These are phyloP conservation scores for Setomelanomma holmii DNA, from an alignment of 2,329 filamentous ascomycete species.

Conservation along the genomic window DNA sequence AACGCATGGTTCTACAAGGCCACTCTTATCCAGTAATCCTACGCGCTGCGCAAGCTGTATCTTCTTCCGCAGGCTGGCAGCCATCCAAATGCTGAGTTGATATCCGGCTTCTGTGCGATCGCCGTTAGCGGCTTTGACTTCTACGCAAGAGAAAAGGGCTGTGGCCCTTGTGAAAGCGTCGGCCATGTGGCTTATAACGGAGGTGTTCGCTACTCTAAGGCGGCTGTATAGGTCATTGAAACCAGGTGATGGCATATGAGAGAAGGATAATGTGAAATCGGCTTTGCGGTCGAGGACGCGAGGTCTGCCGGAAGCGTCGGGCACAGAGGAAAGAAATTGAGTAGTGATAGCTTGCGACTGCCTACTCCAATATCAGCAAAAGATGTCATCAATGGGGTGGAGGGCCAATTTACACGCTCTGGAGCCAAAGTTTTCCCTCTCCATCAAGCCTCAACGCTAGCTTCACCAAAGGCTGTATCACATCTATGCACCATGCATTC, in stretches of 20 bases:
- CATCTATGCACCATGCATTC: constrained; percentile 15
- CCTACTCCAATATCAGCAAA: constrained; percentile 4
- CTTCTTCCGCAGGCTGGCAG: constrained; percentile 27
- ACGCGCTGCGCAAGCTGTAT: constrained; percentile 22
- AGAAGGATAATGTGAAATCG: constrained; percentile 27
- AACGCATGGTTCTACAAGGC: constrained; percentile 21
- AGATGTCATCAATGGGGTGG: neutral
- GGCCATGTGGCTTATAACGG: constrained; percentile 21
- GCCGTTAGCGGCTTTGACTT: constrained; percentile 24
- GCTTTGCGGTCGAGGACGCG: constrained; percentile 26
- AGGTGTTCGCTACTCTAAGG: constrained; percentile 8
- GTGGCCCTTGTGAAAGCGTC: constrained; percentile 16
- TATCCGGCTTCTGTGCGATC: constrained; percentile 25
- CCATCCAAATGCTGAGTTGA: constrained; percentile 30
- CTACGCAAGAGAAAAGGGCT: constrained; percentile 23
- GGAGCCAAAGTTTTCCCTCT: constrained; percentile 10
- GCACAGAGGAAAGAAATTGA: constrained; percentile 20
- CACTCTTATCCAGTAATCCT: constrained; percentile 16
- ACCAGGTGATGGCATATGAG: constrained; percentile 19
- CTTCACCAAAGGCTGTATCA: constrained; percentile 12
- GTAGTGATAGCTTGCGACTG: constrained; percentile 17
- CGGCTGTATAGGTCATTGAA: too few species aligned
- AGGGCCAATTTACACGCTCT: constrained; percentile 3
- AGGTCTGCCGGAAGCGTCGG: constrained; percentile 14
- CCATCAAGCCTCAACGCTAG: constrained; percentile 11